Base-by-base conservation (phyloP, 1,284 basidiomycete genomes). In the Puccinia brachypodii region DNA sequence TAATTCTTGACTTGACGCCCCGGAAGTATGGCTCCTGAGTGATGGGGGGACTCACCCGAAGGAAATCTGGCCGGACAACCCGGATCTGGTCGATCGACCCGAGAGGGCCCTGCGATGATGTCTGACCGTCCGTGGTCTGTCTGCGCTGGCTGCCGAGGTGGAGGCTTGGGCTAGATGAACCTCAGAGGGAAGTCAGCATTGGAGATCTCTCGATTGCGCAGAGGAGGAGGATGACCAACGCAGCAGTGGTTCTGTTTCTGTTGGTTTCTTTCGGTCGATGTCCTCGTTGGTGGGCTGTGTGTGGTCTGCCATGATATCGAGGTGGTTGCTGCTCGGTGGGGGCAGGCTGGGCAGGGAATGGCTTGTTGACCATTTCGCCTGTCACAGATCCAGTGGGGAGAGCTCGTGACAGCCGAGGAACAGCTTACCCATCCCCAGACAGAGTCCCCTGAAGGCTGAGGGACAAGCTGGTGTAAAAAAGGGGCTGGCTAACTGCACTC, bases 61-160 rank as follows among this genome's bases (percentile, higher is more conserved):
- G 11, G 68, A 69, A 47, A 80, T 71, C 47, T 80, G 77, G 31
- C 77, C 77, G 16, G 44, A 53, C 13, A 72, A 28, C 4, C 69
- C 69, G 2, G 77, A 80, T 8, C 77, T 19, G 9, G 69, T 50
- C 25, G 77, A 80, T 13, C 77, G 66, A 36, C 77, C 77, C 2
- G 77, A 80, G 2, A 80, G 28, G 31, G 77, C 69, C 50, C 77
- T 71, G 33, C 77, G 77, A 62, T 80, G 77, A 42, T 80, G 77
- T 31, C 77, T 53, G 25, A 80, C 77, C 16, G 77, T 80, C 1
- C 53, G 44, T 19, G 77, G 77, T 62, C 77, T 38, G 28, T 80
- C 68, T 60, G 60, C 40, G 7, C 60, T 16, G 62, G 60, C 4
- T 16, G 56, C 40, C 3, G 76, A 78, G 76, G 36, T 78, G 22